phyloP scores from a whole-genome alignment of 75 land plant genomes.

The Adiantum capillusveneris region DNA sequence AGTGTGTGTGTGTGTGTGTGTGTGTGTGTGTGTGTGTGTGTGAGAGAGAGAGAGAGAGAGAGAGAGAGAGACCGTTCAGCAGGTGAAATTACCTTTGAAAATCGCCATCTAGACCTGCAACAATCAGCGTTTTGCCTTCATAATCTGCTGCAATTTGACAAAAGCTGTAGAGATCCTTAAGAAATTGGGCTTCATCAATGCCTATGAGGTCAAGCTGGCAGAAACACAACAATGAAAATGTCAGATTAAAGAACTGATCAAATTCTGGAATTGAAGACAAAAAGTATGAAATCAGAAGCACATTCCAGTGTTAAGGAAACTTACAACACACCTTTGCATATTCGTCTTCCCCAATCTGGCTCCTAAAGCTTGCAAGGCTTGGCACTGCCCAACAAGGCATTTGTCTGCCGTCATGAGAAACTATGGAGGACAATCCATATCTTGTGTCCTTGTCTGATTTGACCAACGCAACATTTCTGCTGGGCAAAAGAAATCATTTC shows the following conservation, averaged over 20 bases:
- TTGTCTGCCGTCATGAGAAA: conserved; percentile 76
- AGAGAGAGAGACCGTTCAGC: not conserved
- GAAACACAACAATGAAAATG: conserved; percentile 1
- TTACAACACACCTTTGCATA: conserved; percentile 48
- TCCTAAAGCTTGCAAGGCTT: conserved; percentile 46
- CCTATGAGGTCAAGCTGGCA: conserved; percentile 85
- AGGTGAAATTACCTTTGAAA: conserved; percentile 50
- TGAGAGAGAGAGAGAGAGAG: conserved; percentile 8
- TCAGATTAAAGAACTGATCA: not conserved
- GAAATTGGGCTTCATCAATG: conserved; percentile 96
- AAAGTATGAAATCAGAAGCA: not conserved
- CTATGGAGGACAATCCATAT: conserved; percentile 63
- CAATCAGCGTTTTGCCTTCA: conserved; percentile 80
- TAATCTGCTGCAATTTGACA: conserved; percentile 82
- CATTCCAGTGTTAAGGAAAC: not conserved
- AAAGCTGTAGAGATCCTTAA: conserved; percentile 78
- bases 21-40: not conserved
- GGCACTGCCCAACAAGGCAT: conserved; percentile 71
- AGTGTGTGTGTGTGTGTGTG: not conserved
- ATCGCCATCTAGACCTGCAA: conserved; percentile 96
- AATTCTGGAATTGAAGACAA: not conserved
- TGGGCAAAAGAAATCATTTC: too few species aligned
- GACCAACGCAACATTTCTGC: conserved; percentile 67
- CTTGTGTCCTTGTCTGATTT: conserved; percentile 82
- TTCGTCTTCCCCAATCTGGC: conserved; percentile 48